phyloP scores from a whole-genome alignment of 2,329 filamentous ascomycete species.

The Verticillium isaacii region DNA sequence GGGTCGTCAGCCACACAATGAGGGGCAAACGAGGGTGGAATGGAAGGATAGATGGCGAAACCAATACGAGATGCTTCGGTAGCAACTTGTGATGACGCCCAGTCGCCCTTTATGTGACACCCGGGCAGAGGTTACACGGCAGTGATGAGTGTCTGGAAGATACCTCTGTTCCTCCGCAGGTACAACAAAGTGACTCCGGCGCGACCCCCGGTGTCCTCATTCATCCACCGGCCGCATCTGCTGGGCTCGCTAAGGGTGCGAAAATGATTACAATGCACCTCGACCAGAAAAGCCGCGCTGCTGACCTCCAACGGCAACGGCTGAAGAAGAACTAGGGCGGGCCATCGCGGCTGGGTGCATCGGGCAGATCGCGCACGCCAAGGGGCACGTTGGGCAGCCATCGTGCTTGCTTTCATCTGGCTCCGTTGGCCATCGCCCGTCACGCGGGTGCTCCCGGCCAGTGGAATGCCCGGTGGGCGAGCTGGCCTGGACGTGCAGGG shows the following conservation, averaged over 20 bases:
- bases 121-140: neutral
- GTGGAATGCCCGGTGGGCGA: neutral
- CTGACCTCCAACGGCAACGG: neutral
- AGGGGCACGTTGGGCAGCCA: neutral
- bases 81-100: neutral
- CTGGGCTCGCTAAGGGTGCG: neutral
- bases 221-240: neutral
- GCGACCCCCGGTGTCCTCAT: neutral
- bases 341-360: neutral
- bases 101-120: neutral
- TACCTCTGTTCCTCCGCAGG: neutral
- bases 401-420: neutral
- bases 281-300: neutral
- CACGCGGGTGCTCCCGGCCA: neutral
- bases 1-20: slow-evolving; percentile 9
- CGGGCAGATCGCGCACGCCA: neutral
- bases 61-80: neutral
- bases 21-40: slow-evolving; percentile 2
- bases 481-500: neutral
- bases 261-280: neutral
- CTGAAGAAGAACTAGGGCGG: neutral
- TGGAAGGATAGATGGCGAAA: neutral
- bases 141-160: neutral
- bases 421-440: neutral
- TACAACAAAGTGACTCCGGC: neutral